phyloP scores from a whole-genome alignment of 345 rosid species.

The Leavenworthia alabamica region DNA sequence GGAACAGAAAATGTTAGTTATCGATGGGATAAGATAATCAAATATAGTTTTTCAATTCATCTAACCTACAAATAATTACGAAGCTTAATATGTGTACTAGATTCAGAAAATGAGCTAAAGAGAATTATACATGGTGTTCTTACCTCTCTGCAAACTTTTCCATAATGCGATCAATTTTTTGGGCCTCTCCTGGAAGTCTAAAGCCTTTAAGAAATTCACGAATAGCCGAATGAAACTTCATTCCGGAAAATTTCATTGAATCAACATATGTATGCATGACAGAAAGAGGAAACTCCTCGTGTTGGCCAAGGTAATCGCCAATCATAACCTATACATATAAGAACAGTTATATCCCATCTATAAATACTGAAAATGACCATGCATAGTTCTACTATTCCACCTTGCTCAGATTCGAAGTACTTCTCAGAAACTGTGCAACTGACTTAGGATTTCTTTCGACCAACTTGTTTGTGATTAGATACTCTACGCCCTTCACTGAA shows the following conservation, averaged over 20 bases:
- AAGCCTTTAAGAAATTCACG: slow-evolving; percentile 93
- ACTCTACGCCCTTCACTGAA: slow-evolving; percentile 69
- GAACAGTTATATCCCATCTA: slow-evolving; percentile 31
- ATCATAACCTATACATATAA: slow-evolving; percentile 76
- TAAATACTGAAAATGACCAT: slow-evolving; percentile 11
- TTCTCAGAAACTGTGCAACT: slow-evolving; percentile 84
- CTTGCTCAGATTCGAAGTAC: slow-evolving; percentile 69
- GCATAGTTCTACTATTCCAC: slow-evolving; percentile 33
- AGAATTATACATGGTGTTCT: neutral
- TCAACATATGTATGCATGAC: slow-evolving; percentile 99
- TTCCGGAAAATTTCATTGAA: slow-evolving; percentile 74
- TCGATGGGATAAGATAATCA: slow-evolving; percentile 11
- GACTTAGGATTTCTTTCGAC: slow-evolving; percentile 71
- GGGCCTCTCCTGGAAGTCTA: slow-evolving; percentile 99
- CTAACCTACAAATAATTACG: neutral
- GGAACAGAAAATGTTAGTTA: slow-evolving; percentile 24
- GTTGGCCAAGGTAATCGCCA: slow-evolving; percentile 95
- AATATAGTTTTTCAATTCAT: neutral
- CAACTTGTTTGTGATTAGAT: slow-evolving; percentile 69
- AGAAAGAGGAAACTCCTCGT: slow-evolving; percentile 94
- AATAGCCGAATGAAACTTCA: slow-evolving; percentile 83
- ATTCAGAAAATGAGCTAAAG: neutral
- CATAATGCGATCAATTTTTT: slow-evolving; percentile 97
- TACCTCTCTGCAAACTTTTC: slow-evolving; percentile 99
- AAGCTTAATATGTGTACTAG: neutral